Percentiles rank a stretch among this genome's conserved stretches.
Conservation (phyloP, 352 stramenopile genomes). For the Globisporangium sylvaticum region DNA sequence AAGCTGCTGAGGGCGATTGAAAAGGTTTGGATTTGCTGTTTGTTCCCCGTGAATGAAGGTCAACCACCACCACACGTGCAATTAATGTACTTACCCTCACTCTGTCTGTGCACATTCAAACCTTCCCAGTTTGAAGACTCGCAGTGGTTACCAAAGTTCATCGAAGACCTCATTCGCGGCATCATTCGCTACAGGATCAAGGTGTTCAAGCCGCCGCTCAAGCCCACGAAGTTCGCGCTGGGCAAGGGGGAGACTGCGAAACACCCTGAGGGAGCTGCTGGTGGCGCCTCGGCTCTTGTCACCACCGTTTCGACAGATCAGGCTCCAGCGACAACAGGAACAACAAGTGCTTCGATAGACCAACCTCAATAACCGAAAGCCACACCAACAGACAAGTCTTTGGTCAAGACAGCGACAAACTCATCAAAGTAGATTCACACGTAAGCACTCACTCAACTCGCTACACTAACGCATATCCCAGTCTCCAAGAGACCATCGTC, state of each 20-base stretch:
- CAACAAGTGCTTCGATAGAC: neutral
- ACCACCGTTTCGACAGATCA: neutral
- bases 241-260: neutral
- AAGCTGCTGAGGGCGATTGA: conserved; percentile 48
- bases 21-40: conserved; percentile 25
- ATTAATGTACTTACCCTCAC: neutral
- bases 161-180: conserved; percentile 61
- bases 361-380: too few relatives aligned
- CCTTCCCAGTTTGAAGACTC: conserved; percentile 48
- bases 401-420: neutral
- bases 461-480: too few relatives aligned
- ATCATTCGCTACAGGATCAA: conserved; percentile 79
- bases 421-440: neutral
- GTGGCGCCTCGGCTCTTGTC: neutral
- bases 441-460: neutral
- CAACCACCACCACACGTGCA: neutral
- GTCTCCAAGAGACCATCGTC: too few relatives aligned
- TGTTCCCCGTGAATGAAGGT: neutral
- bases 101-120: neutral
- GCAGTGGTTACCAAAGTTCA: conserved; percentile 63
- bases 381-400: neutral
- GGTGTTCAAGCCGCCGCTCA: conserved; percentile 47
- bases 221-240: conserved; percentile 16
- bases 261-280: conserved; percentile 1
- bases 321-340: neutral